Base-by-base conservation (phyloP, 768 basidiomycete genomes). In the Hericium rajendrae region DNA sequence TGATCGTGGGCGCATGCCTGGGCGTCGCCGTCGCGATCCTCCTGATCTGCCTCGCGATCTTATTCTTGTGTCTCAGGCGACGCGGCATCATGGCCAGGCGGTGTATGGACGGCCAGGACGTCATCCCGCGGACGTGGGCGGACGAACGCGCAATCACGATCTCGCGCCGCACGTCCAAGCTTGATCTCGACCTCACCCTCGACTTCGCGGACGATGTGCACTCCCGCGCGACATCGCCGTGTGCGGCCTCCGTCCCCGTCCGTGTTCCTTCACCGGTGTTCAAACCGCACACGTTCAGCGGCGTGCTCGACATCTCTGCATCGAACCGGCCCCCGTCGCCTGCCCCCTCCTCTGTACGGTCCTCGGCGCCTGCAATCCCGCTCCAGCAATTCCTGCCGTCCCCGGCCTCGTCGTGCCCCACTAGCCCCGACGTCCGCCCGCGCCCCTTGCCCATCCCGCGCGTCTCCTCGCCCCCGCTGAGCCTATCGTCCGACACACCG, bases 1-100 rank as follows among this genome's bases (percentile, higher is more conserved):
- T 71, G 38, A 65, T 70, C 24, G 67, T 68, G 6, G 74, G 70
- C 2, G 67, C 73, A 18, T 66, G 67, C 18, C 64, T 72, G 2
- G 65, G 71, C 9, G 43, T 73, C 20, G 64, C 63, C 16, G 43
- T 72, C 9, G 55, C 69, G 15, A 53, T 72, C 4, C 54, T 74
- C 22, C 53, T 73, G 38, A 61, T 65, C 11, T 55, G 48, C 13
- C 65, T 60, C 13, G 59, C 18, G 9, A 16, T 39, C n/a, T 38
- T 60, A 3, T 58, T 58, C 20, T 66, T 65, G 58, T 65, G 57
- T 63, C 61, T 64, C 61, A 62, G 64, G 60, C 57, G 60, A 0
- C 59, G 62, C 20, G 56, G 55, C 18, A 61, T 15, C 16, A 24
- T n/a, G 9, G 24, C 18, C n/a, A 22, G 38, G 20, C 53, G 60